phyloP scores from a whole-genome alignment of 1,139 yeast species.

The Taphrina sp. region DNA sequence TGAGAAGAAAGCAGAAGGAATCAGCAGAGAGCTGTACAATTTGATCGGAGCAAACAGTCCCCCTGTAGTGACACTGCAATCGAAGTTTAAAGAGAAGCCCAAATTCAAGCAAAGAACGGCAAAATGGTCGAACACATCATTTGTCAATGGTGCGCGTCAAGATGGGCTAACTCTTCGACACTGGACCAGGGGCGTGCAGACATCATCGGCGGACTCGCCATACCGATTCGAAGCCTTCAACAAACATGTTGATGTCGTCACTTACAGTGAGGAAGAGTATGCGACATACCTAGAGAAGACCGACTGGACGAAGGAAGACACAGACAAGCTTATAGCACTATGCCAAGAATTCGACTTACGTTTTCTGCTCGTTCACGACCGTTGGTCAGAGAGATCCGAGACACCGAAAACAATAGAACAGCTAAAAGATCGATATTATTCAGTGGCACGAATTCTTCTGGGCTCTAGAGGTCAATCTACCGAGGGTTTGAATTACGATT shows the following conservation, averaged over 20 bases:
- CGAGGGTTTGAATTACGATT: conserved; percentile 57
- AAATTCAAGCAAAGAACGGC: conserved; percentile 62
- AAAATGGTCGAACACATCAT: conserved; percentile 64
- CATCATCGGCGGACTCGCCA: conserved; percentile 46
- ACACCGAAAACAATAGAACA: conserved; percentile 57
- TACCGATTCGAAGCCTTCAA: conserved; percentile 76
- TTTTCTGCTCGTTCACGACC: conserved; percentile 81
- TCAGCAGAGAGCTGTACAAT: conserved; percentile 86
- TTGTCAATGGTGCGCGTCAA: conserved; percentile 55
- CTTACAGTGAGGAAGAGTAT: conserved; percentile 66
- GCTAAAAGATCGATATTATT: conserved; percentile 75
- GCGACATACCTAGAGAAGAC: conserved; percentile 46
- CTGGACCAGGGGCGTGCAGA: conserved; percentile 71
- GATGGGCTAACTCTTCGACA: conserved; percentile 61
- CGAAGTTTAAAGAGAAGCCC: conserved; percentile 65
- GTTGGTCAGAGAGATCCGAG: conserved; percentile 52
- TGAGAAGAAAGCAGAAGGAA: conserved; percentile 52
- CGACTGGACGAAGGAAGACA: conserved; percentile 76
- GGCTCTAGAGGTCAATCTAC: conserved; percentile 43
- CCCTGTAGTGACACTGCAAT: conserved; percentile 59
- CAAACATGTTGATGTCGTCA: conserved; percentile 67
- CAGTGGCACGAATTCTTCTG: conserved; percentile 53
- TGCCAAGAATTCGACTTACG: conserved; percentile 74
- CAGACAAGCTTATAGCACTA: conserved; percentile 67
- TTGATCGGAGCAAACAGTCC: conserved; percentile 91